phyloP scores from a whole-genome alignment of 148 eudicot species.

The Rhododendron ovatum region DNA sequence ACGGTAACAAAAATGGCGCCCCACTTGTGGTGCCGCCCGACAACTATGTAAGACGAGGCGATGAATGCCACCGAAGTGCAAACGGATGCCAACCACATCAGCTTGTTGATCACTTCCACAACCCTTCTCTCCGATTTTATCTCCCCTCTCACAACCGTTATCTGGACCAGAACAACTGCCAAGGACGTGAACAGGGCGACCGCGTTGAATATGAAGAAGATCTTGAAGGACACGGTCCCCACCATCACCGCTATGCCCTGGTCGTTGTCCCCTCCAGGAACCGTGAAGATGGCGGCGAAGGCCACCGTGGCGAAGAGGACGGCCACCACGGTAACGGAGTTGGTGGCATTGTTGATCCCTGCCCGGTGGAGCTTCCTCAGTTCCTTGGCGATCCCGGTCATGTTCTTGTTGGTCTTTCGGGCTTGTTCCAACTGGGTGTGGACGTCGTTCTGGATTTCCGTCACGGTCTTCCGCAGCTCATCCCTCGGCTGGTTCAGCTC shows the following conservation, averaged over 20 bases:
- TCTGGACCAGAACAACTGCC: constrained; percentile 73
- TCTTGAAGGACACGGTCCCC: constrained; percentile 33
- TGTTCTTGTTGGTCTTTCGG: constrained; percentile 55
- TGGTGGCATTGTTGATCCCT: constrained; percentile 59
- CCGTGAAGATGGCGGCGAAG: constrained; percentile 59
- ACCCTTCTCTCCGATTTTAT: constrained; percentile 62
- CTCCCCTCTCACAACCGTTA: constrained; percentile 66
- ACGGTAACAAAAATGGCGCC: constrained; percentile 50
- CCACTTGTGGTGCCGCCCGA: constrained; percentile 48
- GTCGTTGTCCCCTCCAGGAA: constrained; percentile 55
- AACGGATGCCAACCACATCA: constrained; percentile 80
- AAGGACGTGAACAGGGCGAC: constrained; percentile 61
- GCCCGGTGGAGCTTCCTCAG: constrained; percentile 58
- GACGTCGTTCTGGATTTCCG: constrained; percentile 57
- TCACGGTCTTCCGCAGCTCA: constrained; percentile 53
- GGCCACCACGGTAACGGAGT: constrained; percentile 71
- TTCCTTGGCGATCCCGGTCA: constrained; percentile 66
- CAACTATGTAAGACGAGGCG: constrained; percentile 58
- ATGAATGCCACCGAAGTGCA: constrained; percentile 64
- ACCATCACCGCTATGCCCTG: constrained; percentile 51
- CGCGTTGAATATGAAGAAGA: constrained; percentile 59
- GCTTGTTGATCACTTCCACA: constrained; percentile 63
- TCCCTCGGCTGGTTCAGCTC: constrained; percentile 67
- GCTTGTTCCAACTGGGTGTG: constrained; percentile 65
- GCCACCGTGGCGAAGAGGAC: constrained; percentile 74